phyloP scores from a whole-genome alignment of 1,139 yeast genomes.

The Suhomyces anneliseae region DNA sequence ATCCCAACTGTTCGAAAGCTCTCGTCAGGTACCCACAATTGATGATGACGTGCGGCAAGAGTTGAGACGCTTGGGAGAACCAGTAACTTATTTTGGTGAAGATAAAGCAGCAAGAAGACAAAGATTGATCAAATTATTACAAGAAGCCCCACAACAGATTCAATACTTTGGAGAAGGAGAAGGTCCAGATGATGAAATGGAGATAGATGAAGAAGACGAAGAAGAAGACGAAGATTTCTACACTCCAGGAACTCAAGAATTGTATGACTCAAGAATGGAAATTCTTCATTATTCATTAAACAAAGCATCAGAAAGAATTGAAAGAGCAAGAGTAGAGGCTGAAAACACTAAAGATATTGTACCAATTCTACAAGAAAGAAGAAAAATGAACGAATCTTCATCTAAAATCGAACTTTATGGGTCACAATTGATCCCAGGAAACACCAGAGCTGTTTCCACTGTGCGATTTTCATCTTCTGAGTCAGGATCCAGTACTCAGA shows the following conservation, averaged over 20 bases:
- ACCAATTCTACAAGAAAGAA: conserved; percentile 41
- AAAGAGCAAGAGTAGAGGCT: conserved; percentile 21
- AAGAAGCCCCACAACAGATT: conserved; percentile 28
- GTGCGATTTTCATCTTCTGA: conserved; percentile 46
- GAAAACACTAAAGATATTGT: conserved; percentile 24
- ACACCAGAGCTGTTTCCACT: conserved; percentile 65
- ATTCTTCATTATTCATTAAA: conserved; percentile 54
- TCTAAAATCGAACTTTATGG: conserved; percentile 52
- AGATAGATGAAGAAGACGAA: conserved; percentile 25
- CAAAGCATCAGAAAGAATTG: conserved; percentile 45
- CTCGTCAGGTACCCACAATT: conserved; percentile 51
- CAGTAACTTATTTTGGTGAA: conserved; percentile 62
- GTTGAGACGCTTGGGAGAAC: conserved; percentile 55
- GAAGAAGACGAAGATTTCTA: conserved; percentile 71
- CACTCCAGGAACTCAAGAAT: conserved; percentile 70
- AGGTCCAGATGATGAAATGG: conserved; percentile 18
- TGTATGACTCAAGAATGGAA: conserved; percentile 52
- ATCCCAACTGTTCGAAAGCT: neutral
- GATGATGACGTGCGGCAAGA: conserved; percentile 58
- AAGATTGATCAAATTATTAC: conserved; percentile 40
- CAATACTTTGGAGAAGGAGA: conserved; percentile 21
- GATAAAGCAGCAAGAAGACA: conserved; percentile 60
- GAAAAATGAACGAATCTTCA: conserved; percentile 43
- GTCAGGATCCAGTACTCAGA: conserved; percentile 11
- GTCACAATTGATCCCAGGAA: conserved; percentile 62